A percentile compares a stretch with the other conserved stretches of the same genome.
These are phyloP conservation scores for Acanthamoeba royreba DNA, from an alignment of 208 protist species.

Conservation along the genomic window DNA sequence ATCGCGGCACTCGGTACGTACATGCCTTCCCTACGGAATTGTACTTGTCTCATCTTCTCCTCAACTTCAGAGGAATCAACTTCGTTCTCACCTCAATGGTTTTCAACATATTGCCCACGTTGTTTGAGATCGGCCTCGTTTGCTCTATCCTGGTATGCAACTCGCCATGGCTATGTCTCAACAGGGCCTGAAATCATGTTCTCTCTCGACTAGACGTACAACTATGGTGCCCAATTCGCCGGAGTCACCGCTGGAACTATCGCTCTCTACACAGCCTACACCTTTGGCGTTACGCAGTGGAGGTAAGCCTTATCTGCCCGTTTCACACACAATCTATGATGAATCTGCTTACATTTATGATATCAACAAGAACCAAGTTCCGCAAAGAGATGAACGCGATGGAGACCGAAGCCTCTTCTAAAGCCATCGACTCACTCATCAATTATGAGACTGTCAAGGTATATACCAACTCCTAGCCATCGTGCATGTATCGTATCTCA, in stretches of 20 bases:
- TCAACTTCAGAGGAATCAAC: constrained; percentile 57
- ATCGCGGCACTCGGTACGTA: constrained; percentile 67
- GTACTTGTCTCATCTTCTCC: not conserved
- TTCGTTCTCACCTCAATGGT: constrained; percentile 77
- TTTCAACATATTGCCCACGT: constrained; percentile 80
- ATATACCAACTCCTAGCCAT: not conserved
- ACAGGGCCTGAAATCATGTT: not conserved
- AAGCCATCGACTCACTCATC: constrained; percentile 80
- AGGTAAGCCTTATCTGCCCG: not conserved
- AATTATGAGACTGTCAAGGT: constrained; percentile 84
- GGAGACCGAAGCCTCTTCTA: constrained; percentile 72
- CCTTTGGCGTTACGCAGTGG: constrained; percentile 70
- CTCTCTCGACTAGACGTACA: not conserved
- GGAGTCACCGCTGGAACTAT: constrained; percentile 65
- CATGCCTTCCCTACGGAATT: no score
- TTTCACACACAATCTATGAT: not conserved
- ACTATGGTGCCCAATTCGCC: constrained; percentile 30
- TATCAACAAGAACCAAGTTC: constrained; percentile 67
- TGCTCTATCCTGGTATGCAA: constrained; percentile 58
- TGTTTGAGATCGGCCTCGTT: constrained; percentile 78
- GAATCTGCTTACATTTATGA: not conserved
- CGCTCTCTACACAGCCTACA: constrained; percentile 70
- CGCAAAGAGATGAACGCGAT: constrained; percentile 78
- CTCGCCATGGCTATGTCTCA: not conserved
- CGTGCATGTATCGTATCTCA: not conserved